Evolutionary conservation across 768 basidiomycete species (phyloP).

Genomic region (Tephrocybe sp.): DNA sequence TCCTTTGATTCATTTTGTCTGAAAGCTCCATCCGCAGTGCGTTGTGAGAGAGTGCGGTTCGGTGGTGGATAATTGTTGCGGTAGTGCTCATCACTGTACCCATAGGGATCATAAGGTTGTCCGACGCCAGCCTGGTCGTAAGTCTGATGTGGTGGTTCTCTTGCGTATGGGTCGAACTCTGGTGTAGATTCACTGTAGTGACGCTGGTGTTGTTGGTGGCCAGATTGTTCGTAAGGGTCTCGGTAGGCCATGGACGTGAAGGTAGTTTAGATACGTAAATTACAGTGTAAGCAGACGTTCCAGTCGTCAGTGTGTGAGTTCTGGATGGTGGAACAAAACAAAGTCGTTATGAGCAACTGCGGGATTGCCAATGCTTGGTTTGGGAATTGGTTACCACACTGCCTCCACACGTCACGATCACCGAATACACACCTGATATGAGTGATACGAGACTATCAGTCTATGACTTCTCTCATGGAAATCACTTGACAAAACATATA

Average conservation of each 20-base stretch:
- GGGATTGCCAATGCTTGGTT: constrained; percentile 1
- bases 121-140: constrained; percentile 48
- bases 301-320: neutral
- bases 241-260: constrained; percentile 45
- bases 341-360: constrained; percentile 1
- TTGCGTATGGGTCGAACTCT: constrained; percentile 45
- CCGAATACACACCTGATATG: neutral
- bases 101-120: constrained; percentile 28
- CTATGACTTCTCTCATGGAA: too few species aligned
- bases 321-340: neutral
- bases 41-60: constrained; percentile 19
- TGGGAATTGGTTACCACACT: constrained; percentile 7
- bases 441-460: neutral
- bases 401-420: neutral
- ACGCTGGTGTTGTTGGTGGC: constrained; percentile 22
- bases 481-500: too few species aligned
- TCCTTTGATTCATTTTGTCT: constrained; percentile 13
- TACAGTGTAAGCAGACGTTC: neutral
- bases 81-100: constrained; percentile 36
- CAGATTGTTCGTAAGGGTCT: constrained; percentile 46
- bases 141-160: constrained; percentile 40
- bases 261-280: neutral
- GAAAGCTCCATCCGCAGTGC: constrained; percentile 14
- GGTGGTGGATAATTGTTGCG: constrained; percentile 25
- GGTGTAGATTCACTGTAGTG: constrained; percentile 30